phyloP scores from a whole-genome alignment of 2,329 filamentous ascomycete genomes.

The Aspergillus jensenii region DNA sequence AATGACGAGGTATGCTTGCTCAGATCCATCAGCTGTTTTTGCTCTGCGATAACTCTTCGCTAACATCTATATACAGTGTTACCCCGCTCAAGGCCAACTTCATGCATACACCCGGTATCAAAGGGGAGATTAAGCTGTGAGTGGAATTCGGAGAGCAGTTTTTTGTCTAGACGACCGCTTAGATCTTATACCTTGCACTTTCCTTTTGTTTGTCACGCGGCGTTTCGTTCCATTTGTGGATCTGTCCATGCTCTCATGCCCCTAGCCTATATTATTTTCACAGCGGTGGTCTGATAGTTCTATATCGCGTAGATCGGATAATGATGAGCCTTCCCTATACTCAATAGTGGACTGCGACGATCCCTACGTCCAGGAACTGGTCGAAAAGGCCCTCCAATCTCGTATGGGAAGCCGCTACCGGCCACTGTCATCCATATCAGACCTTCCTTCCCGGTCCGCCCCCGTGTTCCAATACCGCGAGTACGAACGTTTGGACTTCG shows the following conservation, averaged over 20 bases:
- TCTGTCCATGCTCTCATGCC: conserved; percentile 6
- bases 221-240: conserved; percentile 23
- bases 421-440: conserved; percentile 53
- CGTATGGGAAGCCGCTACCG: conserved; percentile 60
- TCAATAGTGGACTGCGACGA: conserved; percentile 84
- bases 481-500: conserved; percentile 88
- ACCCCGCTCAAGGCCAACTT: conserved; percentile 93
- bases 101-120: conserved; percentile 68
- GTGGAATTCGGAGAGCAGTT: conserved; percentile 44
- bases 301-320: conserved; percentile 36
- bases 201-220: conserved; percentile 26
- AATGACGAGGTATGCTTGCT: conserved; percentile 67
- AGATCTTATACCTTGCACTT: conserved; percentile 25
- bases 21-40: neutral
- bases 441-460: conserved; percentile 46
- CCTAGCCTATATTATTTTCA: conserved; percentile 12
- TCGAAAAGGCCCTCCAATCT: conserved; percentile 68
- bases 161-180: conserved; percentile 21
- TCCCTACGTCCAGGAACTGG: conserved; percentile 82
- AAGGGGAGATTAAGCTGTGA: conserved; percentile 80
- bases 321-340: conserved; percentile 53
- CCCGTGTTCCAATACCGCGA: conserved; percentile 74
- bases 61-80: conserved; percentile 57
- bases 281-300: conserved; percentile 32
- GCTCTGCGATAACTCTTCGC: neutral